Evolutionary conservation across 140 eudicot genomes (phyloP).

Genomic region (Erigeron philadelphicus): DNA sequence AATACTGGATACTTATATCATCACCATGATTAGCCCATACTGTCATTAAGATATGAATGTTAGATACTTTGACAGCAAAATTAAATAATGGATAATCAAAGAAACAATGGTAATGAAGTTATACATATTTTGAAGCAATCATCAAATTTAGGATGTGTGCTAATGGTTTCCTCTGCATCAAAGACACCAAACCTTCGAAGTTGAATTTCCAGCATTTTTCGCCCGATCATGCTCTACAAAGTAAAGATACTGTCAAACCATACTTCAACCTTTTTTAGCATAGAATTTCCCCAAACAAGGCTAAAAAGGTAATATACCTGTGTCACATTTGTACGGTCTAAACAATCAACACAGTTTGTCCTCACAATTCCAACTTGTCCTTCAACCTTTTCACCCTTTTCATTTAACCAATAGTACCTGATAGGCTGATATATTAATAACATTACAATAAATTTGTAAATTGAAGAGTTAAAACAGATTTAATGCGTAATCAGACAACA

Average conservation of each 20-base stretch:
- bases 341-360: conserved; percentile 83
- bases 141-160: conserved; percentile 67
- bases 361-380: conserved; percentile 66
- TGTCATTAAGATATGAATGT: neutral
- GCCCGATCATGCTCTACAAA: conserved; percentile 73
- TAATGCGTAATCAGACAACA: neutral
- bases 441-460: neutral
- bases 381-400: conserved; percentile 67
- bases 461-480: conserved; percentile 3
- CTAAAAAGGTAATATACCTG: conserved; percentile 39
- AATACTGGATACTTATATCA: conserved; percentile 54
- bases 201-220: conserved; percentile 74
- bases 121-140: conserved; percentile 64
- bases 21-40: conserved; percentile 68
- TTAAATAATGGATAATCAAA: neutral
- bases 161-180: conserved; percentile 62
- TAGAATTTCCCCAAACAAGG: neutral
- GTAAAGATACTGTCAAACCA: neutral
- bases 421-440: conserved; percentile 29
- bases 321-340: conserved; percentile 87
- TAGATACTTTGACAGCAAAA: neutral
- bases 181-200: conserved; percentile 73
- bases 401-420: conserved; percentile 64
- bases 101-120: conserved; percentile 7
- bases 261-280: neutral